phyloP scores from a whole-genome alignment of 768 basidiomycete species.

The Trametes cingulata region DNA sequence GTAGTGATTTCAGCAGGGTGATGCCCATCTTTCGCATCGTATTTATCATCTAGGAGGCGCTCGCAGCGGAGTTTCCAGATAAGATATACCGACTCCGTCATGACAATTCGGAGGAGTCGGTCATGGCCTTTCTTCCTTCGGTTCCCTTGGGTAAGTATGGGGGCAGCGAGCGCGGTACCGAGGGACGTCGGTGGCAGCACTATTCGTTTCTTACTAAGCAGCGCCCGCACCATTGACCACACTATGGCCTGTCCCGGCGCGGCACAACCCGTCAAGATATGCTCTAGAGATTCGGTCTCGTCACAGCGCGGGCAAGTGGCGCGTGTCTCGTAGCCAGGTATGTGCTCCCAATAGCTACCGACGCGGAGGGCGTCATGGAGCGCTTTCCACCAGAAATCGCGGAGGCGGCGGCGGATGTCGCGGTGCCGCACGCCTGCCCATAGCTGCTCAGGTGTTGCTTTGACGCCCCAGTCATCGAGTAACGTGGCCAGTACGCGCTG shows the following conservation, averaged over 20 bases:
- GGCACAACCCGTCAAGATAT: constrained; percentile 3
- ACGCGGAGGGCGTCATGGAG: not conserved
- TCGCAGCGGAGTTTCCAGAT: too few relatives aligned
- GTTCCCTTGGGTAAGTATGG: too few relatives aligned
- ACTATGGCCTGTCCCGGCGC: not conserved
- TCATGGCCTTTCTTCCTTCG: not conserved
- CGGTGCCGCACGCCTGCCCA: not conserved
- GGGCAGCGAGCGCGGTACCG: too few relatives aligned
- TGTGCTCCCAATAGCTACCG: constrained; percentile 5
- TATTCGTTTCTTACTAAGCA: too few relatives aligned
- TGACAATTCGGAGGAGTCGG: too few relatives aligned
- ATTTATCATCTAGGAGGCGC: too few relatives aligned
- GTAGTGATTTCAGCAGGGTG: not conserved
- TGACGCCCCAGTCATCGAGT: not conserved
- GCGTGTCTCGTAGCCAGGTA: not conserved
- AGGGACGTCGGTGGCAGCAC: too few relatives aligned
- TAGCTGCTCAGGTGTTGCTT: not conserved
- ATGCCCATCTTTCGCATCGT: not conserved
- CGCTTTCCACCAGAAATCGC: constrained; percentile 10
- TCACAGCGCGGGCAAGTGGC: too few relatives aligned
- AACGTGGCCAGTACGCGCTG: not conserved
- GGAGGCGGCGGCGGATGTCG: not conserved
- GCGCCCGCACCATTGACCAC: too few relatives aligned
- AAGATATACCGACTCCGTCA: too few relatives aligned
- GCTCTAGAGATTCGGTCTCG: constrained; percentile 3